Evolutionary conservation across 1,284 basidiomycete species (phyloP).

Genomic region (Trametes sp.): DNA sequence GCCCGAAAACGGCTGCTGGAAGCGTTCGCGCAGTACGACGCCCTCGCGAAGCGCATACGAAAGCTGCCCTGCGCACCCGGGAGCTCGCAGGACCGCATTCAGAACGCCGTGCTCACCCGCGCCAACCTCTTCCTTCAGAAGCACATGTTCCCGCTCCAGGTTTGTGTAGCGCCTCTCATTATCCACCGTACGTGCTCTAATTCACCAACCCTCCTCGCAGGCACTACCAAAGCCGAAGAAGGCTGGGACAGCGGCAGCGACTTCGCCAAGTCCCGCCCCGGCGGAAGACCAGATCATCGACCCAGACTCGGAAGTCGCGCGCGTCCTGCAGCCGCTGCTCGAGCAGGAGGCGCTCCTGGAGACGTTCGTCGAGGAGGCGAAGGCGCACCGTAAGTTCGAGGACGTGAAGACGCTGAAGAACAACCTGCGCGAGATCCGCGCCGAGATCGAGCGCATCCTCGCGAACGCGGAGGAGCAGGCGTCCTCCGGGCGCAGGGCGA

Average conservation of each 20-base stretch:
- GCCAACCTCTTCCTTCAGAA: conserved; percentile 88
- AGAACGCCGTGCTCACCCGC: conserved; percentile 80
- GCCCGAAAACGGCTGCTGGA: conserved; percentile 84
- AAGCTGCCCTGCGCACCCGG: conserved; percentile 67
- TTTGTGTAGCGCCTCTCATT: conserved; percentile 36
- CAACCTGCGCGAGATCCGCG: conserved; percentile 81
- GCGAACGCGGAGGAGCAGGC: conserved; percentile 47
- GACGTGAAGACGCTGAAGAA: conserved; percentile 81
- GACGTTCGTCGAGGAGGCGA: conserved; percentile 83
- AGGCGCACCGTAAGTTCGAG: conserved; percentile 87
- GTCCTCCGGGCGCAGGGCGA: conserved; percentile 3
- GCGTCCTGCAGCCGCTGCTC: conserved; percentile 81
- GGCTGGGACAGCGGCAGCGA: conserved; percentile 28
- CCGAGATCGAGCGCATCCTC: conserved; percentile 78
- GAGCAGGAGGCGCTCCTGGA: conserved; percentile 92
- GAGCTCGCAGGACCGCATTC: conserved; percentile 84
- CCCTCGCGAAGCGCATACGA: conserved; percentile 85
- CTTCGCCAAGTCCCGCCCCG: conserved; percentile 33
- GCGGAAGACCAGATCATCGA: conserved; percentile 52
- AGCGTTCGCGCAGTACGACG: conserved; percentile 89
- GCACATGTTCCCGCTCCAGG: conserved; percentile 87
- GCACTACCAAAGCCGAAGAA: conserved; percentile 66
- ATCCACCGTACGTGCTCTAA: too few species aligned
- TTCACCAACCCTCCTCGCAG: conserved; percentile 43
- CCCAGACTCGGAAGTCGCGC: conserved; percentile 73